These are phyloP conservation scores for Verticillium tricorpus DNA, from an alignment of 2,329 filamentous ascomycete species.

Conservation along the genomic window DNA sequence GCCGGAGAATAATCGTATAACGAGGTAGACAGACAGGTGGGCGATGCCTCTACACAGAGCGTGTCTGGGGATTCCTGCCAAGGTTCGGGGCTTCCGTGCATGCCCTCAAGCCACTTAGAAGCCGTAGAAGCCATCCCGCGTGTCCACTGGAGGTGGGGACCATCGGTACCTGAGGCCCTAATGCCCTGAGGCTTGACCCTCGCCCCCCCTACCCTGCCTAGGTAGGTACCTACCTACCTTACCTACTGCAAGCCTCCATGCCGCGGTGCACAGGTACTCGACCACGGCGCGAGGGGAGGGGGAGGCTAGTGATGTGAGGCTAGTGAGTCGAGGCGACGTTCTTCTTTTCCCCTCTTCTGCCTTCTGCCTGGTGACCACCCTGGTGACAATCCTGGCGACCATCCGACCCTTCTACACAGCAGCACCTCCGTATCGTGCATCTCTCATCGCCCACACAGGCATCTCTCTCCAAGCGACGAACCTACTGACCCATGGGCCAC, in stretches of 20 bases:
- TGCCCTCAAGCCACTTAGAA: not conserved
- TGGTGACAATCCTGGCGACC: not conserved
- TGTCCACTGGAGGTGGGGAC: not conserved
- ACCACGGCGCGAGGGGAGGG: no score
- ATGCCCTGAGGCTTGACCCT: not conserved
- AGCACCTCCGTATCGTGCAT: not conserved
- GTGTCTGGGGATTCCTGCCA: not conserved
- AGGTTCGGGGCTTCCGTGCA: not conserved
- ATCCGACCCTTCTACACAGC: not conserved
- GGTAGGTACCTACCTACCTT: no score
- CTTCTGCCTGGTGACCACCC: not conserved
- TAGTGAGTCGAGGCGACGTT: not conserved
- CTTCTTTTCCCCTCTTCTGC: not conserved
- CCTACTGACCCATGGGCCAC: not conserved
- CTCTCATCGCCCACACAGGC: not conserved
- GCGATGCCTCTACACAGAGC: not conserved
- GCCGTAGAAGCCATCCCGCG: not conserved
- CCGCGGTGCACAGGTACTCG: not conserved
- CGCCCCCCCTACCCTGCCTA: not conserved
- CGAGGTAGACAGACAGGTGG: no score
- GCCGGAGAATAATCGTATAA: not conserved
- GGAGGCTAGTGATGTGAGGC: not conserved
- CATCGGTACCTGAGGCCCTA: not conserved
- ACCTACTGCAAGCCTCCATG: not conserved
- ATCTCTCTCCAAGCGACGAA: not conserved